These are phyloP conservation scores for Harringtonia aguacate DNA, from an alignment of 2,329 filamentous ascomycete genomes.

Conservation along the genomic window DNA sequence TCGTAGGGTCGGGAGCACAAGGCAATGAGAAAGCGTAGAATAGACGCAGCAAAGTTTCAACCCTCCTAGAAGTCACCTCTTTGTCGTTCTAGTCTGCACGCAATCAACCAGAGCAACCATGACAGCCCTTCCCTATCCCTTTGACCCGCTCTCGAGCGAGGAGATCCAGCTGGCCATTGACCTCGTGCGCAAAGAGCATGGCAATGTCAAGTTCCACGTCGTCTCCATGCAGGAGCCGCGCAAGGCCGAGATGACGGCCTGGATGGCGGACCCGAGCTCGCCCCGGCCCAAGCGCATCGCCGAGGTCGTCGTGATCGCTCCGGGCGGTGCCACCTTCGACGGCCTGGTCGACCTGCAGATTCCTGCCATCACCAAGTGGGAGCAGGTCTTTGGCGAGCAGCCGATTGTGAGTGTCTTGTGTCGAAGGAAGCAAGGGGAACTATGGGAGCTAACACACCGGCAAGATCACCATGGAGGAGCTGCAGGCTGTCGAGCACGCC, in stretches of 20 bases:
- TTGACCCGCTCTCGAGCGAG: conserved; percentile 61
- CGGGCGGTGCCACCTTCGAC: conserved; percentile 71
- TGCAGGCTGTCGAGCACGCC: conserved; percentile 68
- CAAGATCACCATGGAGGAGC: conserved; percentile 86
- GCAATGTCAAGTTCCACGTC: conserved; percentile 73
- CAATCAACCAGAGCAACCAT: no score
- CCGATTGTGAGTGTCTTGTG: conserved; percentile 50
- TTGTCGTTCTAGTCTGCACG: no score
- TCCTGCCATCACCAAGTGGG: conserved; percentile 62
- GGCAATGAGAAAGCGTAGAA: no score
- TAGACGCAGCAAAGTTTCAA: no score
- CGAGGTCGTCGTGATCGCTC: conserved; percentile 73
- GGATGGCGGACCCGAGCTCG: conserved; percentile 56
- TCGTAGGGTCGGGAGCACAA: no score
- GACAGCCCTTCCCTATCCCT: conserved; percentile 49
- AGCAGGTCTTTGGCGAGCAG: conserved; percentile 64
- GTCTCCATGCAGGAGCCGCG: conserved; percentile 76
- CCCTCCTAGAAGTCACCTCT: no score
- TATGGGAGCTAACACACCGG: not conserved
- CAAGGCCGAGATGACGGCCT: conserved; percentile 73
- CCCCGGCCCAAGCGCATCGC: conserved; percentile 61
- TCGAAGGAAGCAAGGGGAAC: not conserved
- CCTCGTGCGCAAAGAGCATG: conserved; percentile 58
- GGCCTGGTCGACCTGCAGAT: conserved; percentile 65
- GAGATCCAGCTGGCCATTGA: conserved; percentile 66